Conservation (phyloP, 75 land plant genomes). For the Cryptomeria japonica region DNA sequence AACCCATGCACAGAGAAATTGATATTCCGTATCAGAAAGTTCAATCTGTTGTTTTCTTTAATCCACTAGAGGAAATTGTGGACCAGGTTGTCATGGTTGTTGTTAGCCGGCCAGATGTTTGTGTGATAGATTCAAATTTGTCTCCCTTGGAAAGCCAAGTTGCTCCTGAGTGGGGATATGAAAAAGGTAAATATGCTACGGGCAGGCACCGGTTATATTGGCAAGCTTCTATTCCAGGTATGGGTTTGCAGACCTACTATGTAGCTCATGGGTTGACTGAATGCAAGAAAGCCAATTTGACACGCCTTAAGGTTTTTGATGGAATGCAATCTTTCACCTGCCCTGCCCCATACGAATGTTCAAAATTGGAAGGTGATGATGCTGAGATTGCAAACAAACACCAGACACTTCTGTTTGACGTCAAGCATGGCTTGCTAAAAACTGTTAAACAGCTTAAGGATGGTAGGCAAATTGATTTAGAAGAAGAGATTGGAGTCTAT, state of each 20-base stretch:
- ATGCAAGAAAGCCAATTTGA: slow-evolving; percentile 71
- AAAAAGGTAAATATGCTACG: slow-evolving; percentile 30
- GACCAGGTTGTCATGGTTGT: slow-evolving; percentile 88
- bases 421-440: slow-evolving; percentile 63
- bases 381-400: slow-evolving; percentile 56
- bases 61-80: slow-evolving; percentile 90
- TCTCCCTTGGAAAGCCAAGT: slow-evolving; percentile 79
- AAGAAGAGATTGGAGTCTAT: slow-evolving; percentile 88
- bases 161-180: slow-evolving; percentile 77
- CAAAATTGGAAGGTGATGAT: slow-evolving; percentile 38
- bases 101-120: slow-evolving; percentile 69
- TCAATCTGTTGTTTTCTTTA: slow-evolving; percentile 80
- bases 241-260: slow-evolving; percentile 91
- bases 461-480: slow-evolving; percentile 41
- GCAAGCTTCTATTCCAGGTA: slow-evolving; percentile 69
- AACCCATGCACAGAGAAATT: slow-evolving; percentile 59
- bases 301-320: slow-evolving; percentile 46
- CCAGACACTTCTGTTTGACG: slow-evolving; percentile 64
- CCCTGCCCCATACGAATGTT: slow-evolving; percentile 72
- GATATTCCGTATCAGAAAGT: slow-evolving; percentile 36
- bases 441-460: slow-evolving; percentile 28
- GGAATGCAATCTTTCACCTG: slow-evolving; percentile 39
- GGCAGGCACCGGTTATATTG: slow-evolving; percentile 86
- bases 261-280: slow-evolving; percentile 55
- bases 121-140: slow-evolving; percentile 71